Base-by-base conservation (phyloP, 306 rosid species). In the Sphenostylis stenocarpa region DNA sequence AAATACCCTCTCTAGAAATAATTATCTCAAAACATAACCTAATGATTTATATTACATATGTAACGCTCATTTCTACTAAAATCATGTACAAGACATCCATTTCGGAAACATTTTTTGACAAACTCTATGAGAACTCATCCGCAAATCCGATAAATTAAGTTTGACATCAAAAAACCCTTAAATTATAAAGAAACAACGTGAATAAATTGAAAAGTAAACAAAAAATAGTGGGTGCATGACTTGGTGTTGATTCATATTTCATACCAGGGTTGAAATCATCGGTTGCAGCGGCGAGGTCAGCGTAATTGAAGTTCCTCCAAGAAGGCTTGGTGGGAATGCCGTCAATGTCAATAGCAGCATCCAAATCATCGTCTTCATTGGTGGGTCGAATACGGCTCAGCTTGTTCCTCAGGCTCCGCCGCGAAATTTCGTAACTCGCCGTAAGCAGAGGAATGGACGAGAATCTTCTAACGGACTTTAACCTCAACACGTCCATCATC, bases 261-360 rank as follows among this genome's bases (percentile, higher is more conserved):
- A 55, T 64, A 90, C 97, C 90, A 0, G 89, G 72, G 63, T 71
- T 84, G 81, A 93, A 93, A 60, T 85, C 70, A 24, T 71, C 63
- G 0, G 97, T 90, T 16, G 97, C 96, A 6, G 78, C 73, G 9
- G 80, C 81, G 19, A 93, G 96, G 15, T 90, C 96, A 0, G 84
- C 72, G 57, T 69, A 84, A 14, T 24, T 75, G 55, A 84, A 93
- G 78, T 76, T 89, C 73, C 81, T 84, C 97, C 96, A 93, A 0
- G 94, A 84, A 3, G 97, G 86, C 48, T 90, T 93, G 1, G 83
- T 49, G 0, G 87, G 36, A 78, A 84, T 41, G 3, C 73, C 84
- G 1, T 48, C 67, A 17, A 78, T 16, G 55, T 77, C 85, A 36
- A 78, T 64, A 0, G 11, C 10, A 9, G 60, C 87, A 41, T 82